Percentiles rank a stretch among this genome's conserved stretches.
These are phyloP conservation scores for Myriosclerotinia scirpicola DNA, from an alignment of 2,329 filamentous ascomycete species.

Conservation along the genomic window DNA sequence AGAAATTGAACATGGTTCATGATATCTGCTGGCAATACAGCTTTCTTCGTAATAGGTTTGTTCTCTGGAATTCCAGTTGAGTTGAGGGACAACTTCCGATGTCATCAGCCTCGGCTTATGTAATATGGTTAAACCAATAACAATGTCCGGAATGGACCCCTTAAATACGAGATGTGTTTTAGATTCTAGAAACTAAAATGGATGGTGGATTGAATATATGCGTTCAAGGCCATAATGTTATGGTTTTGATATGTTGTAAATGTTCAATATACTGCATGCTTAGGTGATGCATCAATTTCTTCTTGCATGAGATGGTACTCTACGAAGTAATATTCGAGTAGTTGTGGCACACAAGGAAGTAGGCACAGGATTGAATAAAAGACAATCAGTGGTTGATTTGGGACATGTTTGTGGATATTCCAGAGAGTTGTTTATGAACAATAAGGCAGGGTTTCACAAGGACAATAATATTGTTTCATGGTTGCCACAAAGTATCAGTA, in stretches of 20 bases:
- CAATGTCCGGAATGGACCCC: background rate
- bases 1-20: conserved; percentile 60
- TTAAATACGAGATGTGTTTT: conserved; percentile 21
- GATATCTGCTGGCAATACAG: conserved; percentile 34
- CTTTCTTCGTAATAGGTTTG: conserved; percentile 14
- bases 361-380: too few relatives aligned
- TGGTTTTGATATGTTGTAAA: background rate
- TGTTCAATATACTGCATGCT: background rate
- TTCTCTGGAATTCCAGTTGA: conserved; percentile 2
- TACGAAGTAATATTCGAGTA: too few relatives aligned
- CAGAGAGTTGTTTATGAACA: background rate
- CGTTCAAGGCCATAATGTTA: background rate
- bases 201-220: too few relatives aligned
- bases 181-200: background rate
- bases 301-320: too few relatives aligned
- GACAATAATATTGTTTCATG: background rate
- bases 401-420: too few relatives aligned
- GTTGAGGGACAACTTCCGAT: conserved; percentile 25
- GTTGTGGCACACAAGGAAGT: background rate
- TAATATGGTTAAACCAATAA: conserved; percentile 9
- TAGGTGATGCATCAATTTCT: too few relatives aligned
- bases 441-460: background rate
- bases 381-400: background rate
- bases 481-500: background rate
- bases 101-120: conserved; percentile 22